Base-by-base conservation (phyloP, 176 grass and related monocot species). In the Carex scoparia region DNA sequence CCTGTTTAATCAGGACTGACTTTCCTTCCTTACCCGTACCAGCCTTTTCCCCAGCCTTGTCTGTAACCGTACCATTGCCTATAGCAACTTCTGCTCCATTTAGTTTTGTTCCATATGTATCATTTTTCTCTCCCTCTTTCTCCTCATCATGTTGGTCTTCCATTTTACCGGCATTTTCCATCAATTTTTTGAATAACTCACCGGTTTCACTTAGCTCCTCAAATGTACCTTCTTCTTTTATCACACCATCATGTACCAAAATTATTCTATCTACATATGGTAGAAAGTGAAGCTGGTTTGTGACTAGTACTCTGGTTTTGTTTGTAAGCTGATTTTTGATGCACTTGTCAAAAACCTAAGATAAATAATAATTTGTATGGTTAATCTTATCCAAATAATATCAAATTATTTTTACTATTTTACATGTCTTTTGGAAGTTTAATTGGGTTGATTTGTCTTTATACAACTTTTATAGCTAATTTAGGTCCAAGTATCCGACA, bases 91-190 rank as follows among this genome's bases (percentile, higher is more conserved):
- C 91, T 83, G 94, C 93, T 82, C 86, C 88, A 80, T 84, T 85
- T 54, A 84, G 56, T 63, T 99, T 92, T 84, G 33, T 61, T 71
- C 55, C 70, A 35, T 87, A 84, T 57, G 55, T 53, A 66, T 56
- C 35, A 83, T 88, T 90, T 53, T 38, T 90, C 87, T 97, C 91
- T 66, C 79, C 93, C 15, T 84, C 48, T 80, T 91, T 93, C 61
- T 95, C 96, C 79, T 99, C 81, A 67, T 64, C 91, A 12, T 76
- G 78, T 64, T 99, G 90, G 86, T 99, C 96, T 70, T 99, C 96
- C 96, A 99, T 94, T 90, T 99, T 99, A 65, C 96, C 96, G 85
- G 96, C 96, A 87, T 99, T 99, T 94, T 99, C 96, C 96, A 99
- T 99, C 35, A 99, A 88, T 18, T 92, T 99, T 80, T 95, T 92